Percentiles rank a stretch among this genome's conserved stretches.
phyloP scores from a whole-genome alignment of 1,284 basidiomycete species.

The Wolfiporia cocos region DNA sequence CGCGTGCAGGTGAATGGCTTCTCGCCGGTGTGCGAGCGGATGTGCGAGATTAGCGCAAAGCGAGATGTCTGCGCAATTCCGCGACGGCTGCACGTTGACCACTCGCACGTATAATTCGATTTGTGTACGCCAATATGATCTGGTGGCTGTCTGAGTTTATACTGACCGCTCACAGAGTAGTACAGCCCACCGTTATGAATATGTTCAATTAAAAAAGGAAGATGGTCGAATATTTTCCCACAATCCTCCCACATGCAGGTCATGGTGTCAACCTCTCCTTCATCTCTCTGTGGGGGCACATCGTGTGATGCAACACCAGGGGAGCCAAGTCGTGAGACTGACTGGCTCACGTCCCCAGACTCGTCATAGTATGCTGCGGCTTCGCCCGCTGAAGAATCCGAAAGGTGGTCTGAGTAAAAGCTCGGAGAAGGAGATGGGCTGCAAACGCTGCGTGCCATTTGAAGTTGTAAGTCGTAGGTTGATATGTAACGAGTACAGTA shows the following conservation, averaged over 20 bases:
- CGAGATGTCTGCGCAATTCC: constrained; percentile 81
- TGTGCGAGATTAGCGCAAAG: constrained; percentile 83
- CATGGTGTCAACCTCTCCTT: constrained; percentile 20
- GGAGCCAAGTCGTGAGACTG: constrained; percentile 22
- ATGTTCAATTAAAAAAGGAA: constrained; percentile 71
- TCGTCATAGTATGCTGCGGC: constrained; percentile 12
- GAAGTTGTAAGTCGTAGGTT: no score
- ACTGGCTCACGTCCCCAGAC: constrained; percentile 11
- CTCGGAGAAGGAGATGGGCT: constrained; percentile 29
- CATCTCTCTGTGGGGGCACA: constrained; percentile 5
- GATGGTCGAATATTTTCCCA: constrained; percentile 60
- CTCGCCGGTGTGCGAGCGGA: constrained; percentile 88
- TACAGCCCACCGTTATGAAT: constrained; percentile 56
- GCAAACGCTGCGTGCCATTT: constrained; percentile 29
- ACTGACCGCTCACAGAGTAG: constrained; percentile 9
- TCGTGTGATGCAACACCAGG: constrained; percentile 9
- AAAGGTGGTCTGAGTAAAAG: constrained; percentile 20
- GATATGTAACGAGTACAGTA: no score
- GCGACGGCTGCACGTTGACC: constrained; percentile 74
- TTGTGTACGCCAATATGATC: constrained; percentile 85
- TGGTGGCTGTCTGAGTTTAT: constrained; percentile 20
- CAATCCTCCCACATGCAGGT: constrained; percentile 80
- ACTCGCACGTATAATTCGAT: constrained; percentile 85
- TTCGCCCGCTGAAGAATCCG: constrained; percentile 24
- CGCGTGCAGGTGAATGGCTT: constrained; percentile 84